Percentiles rank a stretch among this genome's conserved stretches.
Conservation (phyloP, 2,329 filamentous ascomycete genomes). For the Botrytis galanthina region DNA sequence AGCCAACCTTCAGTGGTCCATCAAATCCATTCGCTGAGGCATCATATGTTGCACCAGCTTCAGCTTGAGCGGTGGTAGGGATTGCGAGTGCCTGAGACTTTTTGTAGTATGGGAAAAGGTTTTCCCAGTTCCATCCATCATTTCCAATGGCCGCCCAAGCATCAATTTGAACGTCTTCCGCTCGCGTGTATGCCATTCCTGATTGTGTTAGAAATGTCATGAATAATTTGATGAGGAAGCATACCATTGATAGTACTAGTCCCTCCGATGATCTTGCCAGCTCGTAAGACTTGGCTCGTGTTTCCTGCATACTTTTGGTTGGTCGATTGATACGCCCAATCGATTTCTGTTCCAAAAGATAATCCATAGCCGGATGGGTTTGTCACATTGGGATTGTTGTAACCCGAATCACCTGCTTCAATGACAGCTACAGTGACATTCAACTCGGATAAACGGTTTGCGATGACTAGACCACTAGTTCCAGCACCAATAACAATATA, state of each 20-base stretch:
- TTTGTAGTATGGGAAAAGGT: conserved; percentile 34
- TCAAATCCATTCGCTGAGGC: conserved; percentile 39
- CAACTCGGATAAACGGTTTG: conserved; percentile 9
- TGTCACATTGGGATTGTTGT: conserved; percentile 3
- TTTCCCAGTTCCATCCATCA: conserved; percentile 40
- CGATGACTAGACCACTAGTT: conserved; percentile 19
- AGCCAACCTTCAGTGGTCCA: conserved; percentile 43
- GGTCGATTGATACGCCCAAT: conserved; percentile 36
- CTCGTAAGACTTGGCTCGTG: conserved; percentile 36
- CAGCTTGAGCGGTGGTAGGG: conserved; percentile 40
- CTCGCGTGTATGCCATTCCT: conserved; percentile 43
- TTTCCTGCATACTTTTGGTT: conserved; percentile 38
- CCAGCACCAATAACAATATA: conserved; percentile 22
- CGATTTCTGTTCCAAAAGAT: conserved; percentile 23
- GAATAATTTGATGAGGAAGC: conserved; percentile 35
- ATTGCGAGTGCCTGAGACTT: conserved; percentile 28
- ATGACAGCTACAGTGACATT: conserved; percentile 22
- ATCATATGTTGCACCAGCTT: conserved; percentile 41
- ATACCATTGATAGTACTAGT: conserved; percentile 44
- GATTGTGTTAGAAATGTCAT: neutral
- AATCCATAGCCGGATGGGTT: conserved; percentile 20
- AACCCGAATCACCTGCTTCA: conserved; percentile 15
- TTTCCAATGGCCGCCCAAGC: conserved; percentile 41
- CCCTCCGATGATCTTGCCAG: conserved; percentile 45
- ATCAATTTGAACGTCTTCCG: conserved; percentile 40